Conservation (phyloP, 2,329 filamentous ascomycete species). For the Fusarium bactridioides region DNA sequence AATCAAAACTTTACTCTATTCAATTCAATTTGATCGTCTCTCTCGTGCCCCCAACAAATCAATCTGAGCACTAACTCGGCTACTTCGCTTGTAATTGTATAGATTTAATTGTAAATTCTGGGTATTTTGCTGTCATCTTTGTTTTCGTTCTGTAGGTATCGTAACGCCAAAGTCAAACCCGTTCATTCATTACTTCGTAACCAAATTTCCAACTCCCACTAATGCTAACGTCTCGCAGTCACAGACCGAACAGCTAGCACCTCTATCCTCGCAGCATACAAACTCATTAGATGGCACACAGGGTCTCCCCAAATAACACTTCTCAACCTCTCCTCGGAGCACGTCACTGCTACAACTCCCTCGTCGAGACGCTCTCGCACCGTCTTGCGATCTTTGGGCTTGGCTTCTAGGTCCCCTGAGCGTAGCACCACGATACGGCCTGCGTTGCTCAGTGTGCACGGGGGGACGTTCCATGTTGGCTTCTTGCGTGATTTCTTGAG, state of each 20-base stretch:
- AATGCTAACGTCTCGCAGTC: constrained; percentile 31
- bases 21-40: neutral
- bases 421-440: constrained; percentile 74
- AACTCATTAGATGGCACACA: constrained; percentile 78
- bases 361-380: constrained; percentile 61
- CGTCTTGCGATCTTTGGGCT: constrained; percentile 55
- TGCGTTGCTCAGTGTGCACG: constrained; percentile 72
- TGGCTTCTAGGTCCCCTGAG: constrained; percentile 52
- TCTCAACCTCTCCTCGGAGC: constrained; percentile 72
- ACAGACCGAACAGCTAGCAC: constrained; percentile 69
- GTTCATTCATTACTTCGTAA: constrained; percentile 12
- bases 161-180: constrained; percentile 16
- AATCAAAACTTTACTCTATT: constrained; percentile 6
- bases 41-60: neutral
- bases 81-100: neutral
- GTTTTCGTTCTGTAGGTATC: constrained; percentile 18
- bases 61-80: too few relatives aligned
- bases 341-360: constrained; percentile 72
- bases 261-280: constrained; percentile 79
- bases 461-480: constrained; percentile 71
- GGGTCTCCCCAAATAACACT: constrained; percentile 83
- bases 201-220: neutral
- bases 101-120: neutral
- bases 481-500: constrained; percentile 31
- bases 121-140: constrained; percentile 21